These are phyloP conservation scores for Camelina neglecta DNA, from an alignment of 345 rosid species.

Conservation along the genomic window DNA sequence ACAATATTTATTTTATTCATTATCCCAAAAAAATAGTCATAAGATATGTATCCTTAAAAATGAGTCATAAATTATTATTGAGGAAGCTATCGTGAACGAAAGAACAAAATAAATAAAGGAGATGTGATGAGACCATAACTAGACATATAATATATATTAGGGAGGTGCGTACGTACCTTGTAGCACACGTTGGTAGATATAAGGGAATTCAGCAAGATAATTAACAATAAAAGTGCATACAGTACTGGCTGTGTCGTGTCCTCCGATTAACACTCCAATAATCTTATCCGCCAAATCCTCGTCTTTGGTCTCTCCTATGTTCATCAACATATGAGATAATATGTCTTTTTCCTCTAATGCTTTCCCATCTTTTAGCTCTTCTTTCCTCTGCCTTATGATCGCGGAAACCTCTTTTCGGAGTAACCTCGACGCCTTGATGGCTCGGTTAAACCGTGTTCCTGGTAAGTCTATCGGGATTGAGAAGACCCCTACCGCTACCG, in stretches of 20 bases:
- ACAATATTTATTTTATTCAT: neutral
- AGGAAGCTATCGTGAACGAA: conserved; percentile 18
- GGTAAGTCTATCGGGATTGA: conserved; percentile 45
- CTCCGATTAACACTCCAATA: conserved; percentile 45
- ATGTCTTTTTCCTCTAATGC: conserved; percentile 37
- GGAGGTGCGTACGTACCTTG: conserved; percentile 42
- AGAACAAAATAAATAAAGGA: neutral
- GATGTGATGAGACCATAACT: conserved; percentile 1
- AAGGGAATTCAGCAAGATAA: conserved; percentile 47
- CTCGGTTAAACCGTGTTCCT: conserved; percentile 42
- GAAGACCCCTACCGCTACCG: conserved; percentile 26
- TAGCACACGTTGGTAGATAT: conserved; percentile 41
- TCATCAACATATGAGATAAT: conserved; percentile 37
- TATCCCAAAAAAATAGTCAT: neutral
- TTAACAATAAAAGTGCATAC: conserved; percentile 43
- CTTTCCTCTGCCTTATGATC: conserved; percentile 34
- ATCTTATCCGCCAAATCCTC: conserved; percentile 43
- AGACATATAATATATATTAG: conserved; percentile 1
- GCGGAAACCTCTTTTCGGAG: conserved; percentile 35
- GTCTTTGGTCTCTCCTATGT: conserved; percentile 32
- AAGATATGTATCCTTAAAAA: neutral
- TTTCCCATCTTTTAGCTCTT: conserved; percentile 22
- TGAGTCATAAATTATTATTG: neutral
- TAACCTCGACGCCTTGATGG: conserved; percentile 35
- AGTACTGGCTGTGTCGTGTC: conserved; percentile 49